Evolutionary conservation across 169 alveolate species (phyloP).

Genomic region (Perkinsus chesapeaki): DNA sequence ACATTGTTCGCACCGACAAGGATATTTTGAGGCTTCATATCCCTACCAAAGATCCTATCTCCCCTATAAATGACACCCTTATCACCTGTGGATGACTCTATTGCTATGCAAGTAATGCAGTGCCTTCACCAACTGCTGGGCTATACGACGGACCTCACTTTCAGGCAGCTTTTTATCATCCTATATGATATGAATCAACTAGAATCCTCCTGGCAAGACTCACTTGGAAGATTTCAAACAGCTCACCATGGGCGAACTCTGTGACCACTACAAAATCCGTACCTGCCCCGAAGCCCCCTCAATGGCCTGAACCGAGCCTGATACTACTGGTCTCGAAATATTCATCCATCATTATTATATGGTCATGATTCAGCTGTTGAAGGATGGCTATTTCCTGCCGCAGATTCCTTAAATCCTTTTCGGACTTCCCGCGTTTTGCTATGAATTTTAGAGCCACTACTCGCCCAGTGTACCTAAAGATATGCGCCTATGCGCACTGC

Average conservation of each 20-base stretch:
- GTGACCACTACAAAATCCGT: conserved; percentile 80
- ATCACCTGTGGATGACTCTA: conserved; percentile 59
- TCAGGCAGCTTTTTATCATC: neutral
- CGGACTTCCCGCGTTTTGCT: conserved; percentile 73
- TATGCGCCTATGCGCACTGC: neutral
- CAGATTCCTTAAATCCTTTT: conserved; percentile 70
- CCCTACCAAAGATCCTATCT: conserved; percentile 37
- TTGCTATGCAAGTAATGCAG: conserved; percentile 71
- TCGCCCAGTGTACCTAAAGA: conserved; percentile 45
- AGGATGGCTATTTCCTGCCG: conserved; percentile 77
- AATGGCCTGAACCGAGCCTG: neutral
- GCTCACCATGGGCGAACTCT: conserved; percentile 83
- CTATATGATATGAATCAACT: neutral
- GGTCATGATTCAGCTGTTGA: conserved; percentile 72
- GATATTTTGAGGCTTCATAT: conserved; percentile 81
- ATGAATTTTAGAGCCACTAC: conserved; percentile 75
- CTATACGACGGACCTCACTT: conserved; percentile 20
- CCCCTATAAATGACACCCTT: neutral
- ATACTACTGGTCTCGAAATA: conserved; percentile 66
- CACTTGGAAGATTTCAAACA: conserved; percentile 77
- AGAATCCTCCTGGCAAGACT: neutral
- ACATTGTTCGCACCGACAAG: conserved; percentile 72
- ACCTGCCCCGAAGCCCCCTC: neutral
- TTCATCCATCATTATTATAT: conserved; percentile 72
- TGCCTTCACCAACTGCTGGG: conserved; percentile 41